A percentile compares a stretch with the other conserved stretches of the same genome.
Evolutionary conservation across 257 asterid species (phyloP).

Genomic region (Petunia axillaris): DNA sequence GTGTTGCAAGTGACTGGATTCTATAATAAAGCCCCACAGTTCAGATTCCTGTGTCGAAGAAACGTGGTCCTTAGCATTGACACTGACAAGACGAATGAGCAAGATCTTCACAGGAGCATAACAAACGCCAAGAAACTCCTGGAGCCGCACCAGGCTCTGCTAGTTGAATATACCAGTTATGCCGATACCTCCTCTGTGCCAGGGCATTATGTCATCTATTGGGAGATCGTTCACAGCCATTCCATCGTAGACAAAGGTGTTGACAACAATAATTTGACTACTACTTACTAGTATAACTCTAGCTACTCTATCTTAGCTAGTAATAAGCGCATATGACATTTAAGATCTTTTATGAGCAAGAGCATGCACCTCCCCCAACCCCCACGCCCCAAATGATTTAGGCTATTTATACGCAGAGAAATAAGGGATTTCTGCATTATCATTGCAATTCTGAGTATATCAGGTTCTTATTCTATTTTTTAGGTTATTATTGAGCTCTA

Average conservation of each 20-base stretch:
- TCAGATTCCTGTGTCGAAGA: constrained; percentile 79
- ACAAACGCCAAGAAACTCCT: constrained; percentile 51
- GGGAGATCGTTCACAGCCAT: constrained; percentile 59
- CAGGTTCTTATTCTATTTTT: too few relatives aligned
- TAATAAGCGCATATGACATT: too few relatives aligned
- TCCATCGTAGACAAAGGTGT: constrained; percentile 35
- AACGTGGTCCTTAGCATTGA: constrained; percentile 76
- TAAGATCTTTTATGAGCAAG: too few relatives aligned
- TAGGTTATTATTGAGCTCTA: too few relatives aligned
- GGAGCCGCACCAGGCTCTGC: constrained; percentile 60
- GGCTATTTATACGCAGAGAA: too few relatives aligned
- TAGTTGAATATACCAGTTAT: constrained; percentile 73
- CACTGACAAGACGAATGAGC: constrained; percentile 73
- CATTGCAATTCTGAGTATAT: too few relatives aligned
- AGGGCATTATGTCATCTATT: constrained; percentile 78
- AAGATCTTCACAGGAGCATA: constrained; percentile 77
- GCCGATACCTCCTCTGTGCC: constrained; percentile 76
- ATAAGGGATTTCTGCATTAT: too few relatives aligned
- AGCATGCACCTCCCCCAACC: too few relatives aligned
- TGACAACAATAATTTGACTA: not conserved
- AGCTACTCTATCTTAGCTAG: not conserved
- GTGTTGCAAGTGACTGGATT: constrained; percentile 79
- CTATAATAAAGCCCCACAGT: constrained; percentile 67
- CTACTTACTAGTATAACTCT: too few relatives aligned
- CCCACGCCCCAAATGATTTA: too few relatives aligned